phyloP scores from a whole-genome alignment of 108 stramenopile species.

The Pinguiococcus pyrenoidosus region DNA sequence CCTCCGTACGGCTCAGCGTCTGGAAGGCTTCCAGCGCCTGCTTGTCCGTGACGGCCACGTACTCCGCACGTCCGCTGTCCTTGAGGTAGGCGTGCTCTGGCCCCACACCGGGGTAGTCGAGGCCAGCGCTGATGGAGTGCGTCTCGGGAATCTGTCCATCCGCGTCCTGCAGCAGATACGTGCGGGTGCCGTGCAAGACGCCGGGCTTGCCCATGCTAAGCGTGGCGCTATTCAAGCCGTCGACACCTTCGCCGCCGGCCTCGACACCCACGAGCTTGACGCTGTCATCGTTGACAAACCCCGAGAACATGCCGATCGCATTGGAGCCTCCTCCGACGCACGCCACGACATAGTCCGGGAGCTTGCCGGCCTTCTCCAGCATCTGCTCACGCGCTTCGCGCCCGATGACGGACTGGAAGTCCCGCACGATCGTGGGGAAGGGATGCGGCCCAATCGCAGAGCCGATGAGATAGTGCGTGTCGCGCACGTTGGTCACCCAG shows the following conservation, averaged over 20 bases:
- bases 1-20: constrained; percentile 73
- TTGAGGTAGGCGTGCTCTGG: constrained; percentile 86
- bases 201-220: constrained; percentile 75
- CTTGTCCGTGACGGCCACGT: constrained; percentile 70
- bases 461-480: constrained; percentile 90
- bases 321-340: constrained; percentile 94
- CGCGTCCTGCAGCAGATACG: constrained; percentile 74
- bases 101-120: constrained; percentile 94
- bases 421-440: constrained; percentile 89
- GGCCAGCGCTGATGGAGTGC: constrained; percentile 79
- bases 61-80: constrained; percentile 73
- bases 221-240: constrained; percentile 70
- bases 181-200: constrained; percentile 79
- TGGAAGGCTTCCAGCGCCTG: constrained; percentile 81
- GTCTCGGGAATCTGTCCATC: constrained; percentile 79
- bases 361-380: constrained; percentile 66
- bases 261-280: constrained; percentile 84
- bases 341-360: constrained; percentile 81
- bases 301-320: constrained; percentile 87
- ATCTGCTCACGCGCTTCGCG: constrained; percentile 65
- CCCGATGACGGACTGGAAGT: constrained; percentile 83
- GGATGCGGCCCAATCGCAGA: constrained; percentile 93
- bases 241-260: constrained; percentile 75
- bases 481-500: constrained; percentile 86
- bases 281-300: constrained; percentile 59